These are phyloP conservation scores for Heliamphora pulchella DNA, from an alignment of 179 eudicot genomes.

Conservation along the genomic window DNA sequence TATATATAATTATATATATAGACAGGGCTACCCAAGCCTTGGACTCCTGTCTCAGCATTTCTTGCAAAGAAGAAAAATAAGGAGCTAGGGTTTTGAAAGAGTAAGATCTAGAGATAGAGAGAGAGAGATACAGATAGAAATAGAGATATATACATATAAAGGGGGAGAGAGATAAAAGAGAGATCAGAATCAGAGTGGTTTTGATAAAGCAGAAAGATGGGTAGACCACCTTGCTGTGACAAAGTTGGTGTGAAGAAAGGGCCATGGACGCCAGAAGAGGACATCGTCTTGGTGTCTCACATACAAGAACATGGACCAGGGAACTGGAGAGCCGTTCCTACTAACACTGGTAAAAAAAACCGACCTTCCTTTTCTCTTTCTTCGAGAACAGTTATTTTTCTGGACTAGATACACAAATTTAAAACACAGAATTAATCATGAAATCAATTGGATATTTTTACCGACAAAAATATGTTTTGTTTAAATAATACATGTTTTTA, in stretches of 20 bases:
- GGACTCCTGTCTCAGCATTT: constrained; percentile 33
- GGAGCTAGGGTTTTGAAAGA: not conserved
- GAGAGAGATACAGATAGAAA: not conserved
- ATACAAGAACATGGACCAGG: constrained; percentile 91
- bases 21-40: constrained; percentile 22
- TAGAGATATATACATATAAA: constrained; percentile 4
- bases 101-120: constrained; percentile 5
- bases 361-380: not conserved
- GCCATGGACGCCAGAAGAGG: constrained; percentile 96
- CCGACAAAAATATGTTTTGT: too few relatives aligned
- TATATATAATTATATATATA: constrained; percentile 18
- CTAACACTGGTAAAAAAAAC: constrained; percentile 66
- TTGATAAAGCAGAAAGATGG: too few relatives aligned
- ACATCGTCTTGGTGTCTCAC: constrained; percentile 72
- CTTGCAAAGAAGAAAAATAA: constrained; percentile 9
- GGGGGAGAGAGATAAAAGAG: constrained; percentile 12
- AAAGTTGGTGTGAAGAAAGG: constrained; percentile 82
- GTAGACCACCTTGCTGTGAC: constrained; percentile 86
- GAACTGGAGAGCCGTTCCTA: constrained; percentile 86
- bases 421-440: too few relatives aligned
- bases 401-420: too few relatives aligned
- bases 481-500: too few relatives aligned
- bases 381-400: too few relatives aligned
- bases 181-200: not conserved
- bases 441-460: too few relatives aligned